These are phyloP conservation scores for Kalanchoe fedtschenkoi DNA, from an alignment of 164 flowering plant genomes.

Conservation along the genomic window DNA sequence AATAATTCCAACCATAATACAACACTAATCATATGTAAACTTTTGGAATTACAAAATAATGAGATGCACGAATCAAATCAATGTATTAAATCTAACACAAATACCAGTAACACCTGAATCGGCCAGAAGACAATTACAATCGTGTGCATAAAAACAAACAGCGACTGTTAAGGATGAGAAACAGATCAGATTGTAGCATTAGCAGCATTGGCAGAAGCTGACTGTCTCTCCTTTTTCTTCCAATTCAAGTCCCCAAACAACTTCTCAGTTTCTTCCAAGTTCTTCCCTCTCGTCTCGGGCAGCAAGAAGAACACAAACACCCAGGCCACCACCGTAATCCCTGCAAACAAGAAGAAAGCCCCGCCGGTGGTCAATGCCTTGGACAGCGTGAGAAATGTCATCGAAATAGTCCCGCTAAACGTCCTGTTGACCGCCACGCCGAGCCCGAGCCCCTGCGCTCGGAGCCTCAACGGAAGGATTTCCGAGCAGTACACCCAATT, in stretches of 20 bases:
- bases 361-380: slow-evolving; percentile 45
- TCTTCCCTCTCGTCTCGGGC: slow-evolving; percentile 60
- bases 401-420: slow-evolving; percentile 44
- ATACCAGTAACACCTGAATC: too few species aligned
- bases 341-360: slow-evolving; percentile 46
- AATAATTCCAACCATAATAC: too few species aligned
- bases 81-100: too few species aligned
- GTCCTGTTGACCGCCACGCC: slow-evolving; percentile 51
- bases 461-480: slow-evolving; percentile 43
- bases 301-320: slow-evolving; percentile 36
- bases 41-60: too few species aligned
- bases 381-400: slow-evolving; percentile 44
- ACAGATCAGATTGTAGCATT: neutral
- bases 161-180: too few species aligned
- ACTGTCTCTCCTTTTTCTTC: slow-evolving; percentile 14
- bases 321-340: slow-evolving; percentile 32
- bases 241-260: slow-evolving; percentile 37
- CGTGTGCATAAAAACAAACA: too few species aligned
- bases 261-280: slow-evolving; percentile 50
- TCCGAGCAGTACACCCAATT: slow-evolving; percentile 57
- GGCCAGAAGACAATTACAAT: neutral
- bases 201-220: neutral
- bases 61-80: too few species aligned
- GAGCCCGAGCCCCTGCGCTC: slow-evolving; percentile 53
- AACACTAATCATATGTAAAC: too few species aligned